Evolutionary conservation across 2,329 filamentous ascomycete genomes (phyloP).

Genomic region (Alternaria sp.): DNA sequence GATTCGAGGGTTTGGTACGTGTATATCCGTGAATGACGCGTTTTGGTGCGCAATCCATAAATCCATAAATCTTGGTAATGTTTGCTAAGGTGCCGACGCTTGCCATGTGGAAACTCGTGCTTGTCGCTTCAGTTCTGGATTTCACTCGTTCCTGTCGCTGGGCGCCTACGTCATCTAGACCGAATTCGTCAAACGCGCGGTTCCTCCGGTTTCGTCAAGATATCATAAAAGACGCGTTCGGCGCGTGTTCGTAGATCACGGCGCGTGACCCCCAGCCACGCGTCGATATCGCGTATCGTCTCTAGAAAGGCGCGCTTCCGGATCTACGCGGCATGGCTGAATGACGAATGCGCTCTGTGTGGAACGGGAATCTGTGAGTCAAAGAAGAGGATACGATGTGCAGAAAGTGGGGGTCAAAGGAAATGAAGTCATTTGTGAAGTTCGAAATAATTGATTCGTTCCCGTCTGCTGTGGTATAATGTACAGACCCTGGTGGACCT

Average conservation of each 20-base stretch:
- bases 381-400: background rate
- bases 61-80: background rate
- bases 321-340: background rate
- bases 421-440: constrained; percentile 28
- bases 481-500: constrained; percentile 49
- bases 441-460: constrained; percentile 50
- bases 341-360: background rate
- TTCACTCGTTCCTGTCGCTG: background rate
- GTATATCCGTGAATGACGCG: constrained; percentile 14
- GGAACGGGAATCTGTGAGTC: background rate
- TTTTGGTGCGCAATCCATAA: background rate
- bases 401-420: constrained; percentile 1
- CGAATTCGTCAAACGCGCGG: background rate
- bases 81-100: background rate
- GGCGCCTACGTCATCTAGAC: background rate
- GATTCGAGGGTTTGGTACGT: constrained; percentile 15
- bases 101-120: background rate
- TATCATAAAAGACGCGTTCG: background rate
- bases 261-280: background rate
- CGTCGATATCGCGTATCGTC: background rate
- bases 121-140: background rate
- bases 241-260: background rate
- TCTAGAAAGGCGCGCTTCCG: background rate
- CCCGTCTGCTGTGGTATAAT: constrained; percentile 51
- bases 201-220: background rate